Evolutionary conservation across 768 basidiomycete species (phyloP), one percentile per base, ranked within the genome.

Genomic region (Crassisporium funariophilum): DNA sequence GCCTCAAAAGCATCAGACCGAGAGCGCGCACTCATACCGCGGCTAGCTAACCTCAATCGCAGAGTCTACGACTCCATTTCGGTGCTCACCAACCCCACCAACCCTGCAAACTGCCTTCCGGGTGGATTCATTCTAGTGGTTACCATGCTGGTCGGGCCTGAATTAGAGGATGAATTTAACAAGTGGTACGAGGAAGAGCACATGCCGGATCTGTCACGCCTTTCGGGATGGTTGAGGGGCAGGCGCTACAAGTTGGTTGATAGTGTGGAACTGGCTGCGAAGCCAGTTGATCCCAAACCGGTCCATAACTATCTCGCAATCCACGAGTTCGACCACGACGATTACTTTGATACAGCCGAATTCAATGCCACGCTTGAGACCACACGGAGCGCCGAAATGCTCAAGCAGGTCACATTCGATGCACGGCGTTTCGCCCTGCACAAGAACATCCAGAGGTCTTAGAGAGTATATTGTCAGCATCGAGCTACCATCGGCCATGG

Each of bases 131-230:
- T 66, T 10, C 43, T 64, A 16, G 29, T 56, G 8, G 66, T 61
- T 24, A 44, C 59, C 35, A 54, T 60, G 35, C 46, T 53, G 12
- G 50, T 53, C 2, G 36, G 56, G 1, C 23, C 58, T 1, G 59
- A 65, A 20, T 42, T 44, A 3, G 66, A 64, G 12, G 61, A 56
- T 0, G 69, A 67, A 16, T 60, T 70, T 46, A 66, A 71, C 48
- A 58, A 54, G 31, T 70, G 68, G 67, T 71, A 71, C 47, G 56
- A 68, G 13, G 66, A 65, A 29, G 68, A 70, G 35, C 67, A 71
- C 34, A 56, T 71, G 41, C 56, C 51, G 4, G 45, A 62, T 38
- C 43, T 69, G 7, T 40, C 62, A 19, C 60, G 61, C 43, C 46
- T 62, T 2, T 63, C 64, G 15, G 67, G 70, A 13, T 73, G 63